Percentiles rank a stretch among this genome's conserved stretches.
These are phyloP conservation scores for Vaccinium vitisidaea DNA, from an alignment of 148 eudicot genomes.

Conservation along the genomic window DNA sequence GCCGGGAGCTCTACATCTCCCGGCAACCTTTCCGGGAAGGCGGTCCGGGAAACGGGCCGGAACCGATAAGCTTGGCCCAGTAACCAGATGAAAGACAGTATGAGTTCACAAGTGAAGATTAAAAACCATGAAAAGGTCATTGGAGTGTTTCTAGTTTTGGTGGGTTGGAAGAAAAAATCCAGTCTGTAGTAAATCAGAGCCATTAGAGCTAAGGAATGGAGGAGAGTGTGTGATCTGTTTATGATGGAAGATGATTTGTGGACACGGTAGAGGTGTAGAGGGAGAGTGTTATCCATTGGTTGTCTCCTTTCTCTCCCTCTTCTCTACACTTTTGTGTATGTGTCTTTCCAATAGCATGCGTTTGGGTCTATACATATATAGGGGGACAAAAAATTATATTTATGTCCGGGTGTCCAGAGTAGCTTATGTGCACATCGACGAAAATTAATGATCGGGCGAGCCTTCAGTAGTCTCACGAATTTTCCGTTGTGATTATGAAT, in stretches of 20 bases:
- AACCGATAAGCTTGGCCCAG: conserved; percentile 12
- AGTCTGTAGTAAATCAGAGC: conserved; percentile 35
- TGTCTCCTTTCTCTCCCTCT: not conserved
- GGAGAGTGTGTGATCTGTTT: not conserved
- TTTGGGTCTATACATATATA: too few species aligned
- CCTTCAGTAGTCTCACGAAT: too few species aligned
- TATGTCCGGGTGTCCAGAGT: too few species aligned
- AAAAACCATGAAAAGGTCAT: not conserved
- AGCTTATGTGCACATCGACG: too few species aligned
- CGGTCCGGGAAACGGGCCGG: conserved; percentile 22
- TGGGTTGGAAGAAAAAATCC: conserved; percentile 4
- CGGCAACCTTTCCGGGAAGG: conserved; percentile 23
- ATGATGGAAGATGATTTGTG: not conserved
- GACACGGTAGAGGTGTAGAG: not conserved
- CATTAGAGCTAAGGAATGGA: not conserved
- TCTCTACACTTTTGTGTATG: not conserved
- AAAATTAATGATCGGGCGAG: too few species aligned
- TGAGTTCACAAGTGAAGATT: conserved; percentile 6
- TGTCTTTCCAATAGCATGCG: not conserved
- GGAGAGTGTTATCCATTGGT: not conserved
- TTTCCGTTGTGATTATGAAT: too few species aligned
- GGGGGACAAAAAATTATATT: too few species aligned
- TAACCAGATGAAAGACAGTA: conserved; percentile 17
- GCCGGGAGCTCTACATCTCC: conserved; percentile 20
- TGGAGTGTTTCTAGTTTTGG: not conserved